Evolutionary conservation across 352 stramenopile species (phyloP).

Genomic region (Phytophthora pluvialis): DNA sequence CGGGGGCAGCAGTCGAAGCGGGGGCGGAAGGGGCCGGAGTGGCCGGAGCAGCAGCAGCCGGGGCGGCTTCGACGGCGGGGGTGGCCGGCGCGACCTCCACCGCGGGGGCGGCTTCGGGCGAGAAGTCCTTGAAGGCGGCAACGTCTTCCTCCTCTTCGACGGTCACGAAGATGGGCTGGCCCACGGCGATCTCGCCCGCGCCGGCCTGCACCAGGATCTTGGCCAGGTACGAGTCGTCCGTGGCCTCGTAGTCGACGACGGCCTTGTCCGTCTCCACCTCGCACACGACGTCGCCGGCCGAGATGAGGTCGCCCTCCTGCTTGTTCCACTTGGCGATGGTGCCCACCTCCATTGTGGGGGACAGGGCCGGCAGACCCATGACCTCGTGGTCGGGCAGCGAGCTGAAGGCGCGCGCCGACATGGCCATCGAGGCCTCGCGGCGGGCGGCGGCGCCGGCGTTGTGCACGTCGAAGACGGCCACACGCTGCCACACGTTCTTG

Average conservation of each 20-base stretch:
- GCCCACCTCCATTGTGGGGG: constrained; percentile 95
- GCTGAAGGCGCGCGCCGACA: constrained; percentile 52
- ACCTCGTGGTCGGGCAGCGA: constrained; percentile 80
- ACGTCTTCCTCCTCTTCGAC: constrained; percentile 63
- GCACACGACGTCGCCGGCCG: constrained; percentile 93
- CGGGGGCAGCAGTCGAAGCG: constrained; percentile 22
- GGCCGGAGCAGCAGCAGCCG: constrained; percentile 29
- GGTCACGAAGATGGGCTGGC: constrained; percentile 75
- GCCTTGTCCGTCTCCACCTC: constrained; percentile 99
- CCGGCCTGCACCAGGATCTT: constrained; percentile 95
- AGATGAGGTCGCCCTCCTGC: constrained; percentile 91
- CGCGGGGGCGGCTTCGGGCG: constrained; percentile 43
- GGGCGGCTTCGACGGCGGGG: constrained; percentile 26
- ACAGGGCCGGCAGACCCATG: constrained; percentile 75
- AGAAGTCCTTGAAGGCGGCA: constrained; percentile 64
- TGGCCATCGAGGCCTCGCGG: constrained; percentile 26
- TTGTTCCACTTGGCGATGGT: constrained; percentile 96
- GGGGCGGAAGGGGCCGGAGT: constrained; percentile 22
- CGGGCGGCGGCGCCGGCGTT: constrained; percentile 33
- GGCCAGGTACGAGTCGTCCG: constrained; percentile 95
- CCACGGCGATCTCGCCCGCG: constrained; percentile 85
- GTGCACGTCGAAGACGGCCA: constrained; percentile 51
- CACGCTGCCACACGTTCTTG: constrained; percentile 67
- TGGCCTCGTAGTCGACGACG: constrained; percentile 97
- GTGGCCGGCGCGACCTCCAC: constrained; percentile 36